A percentile compares a stretch with the other conserved stretches of the same genome.
phyloP scores from a whole-genome alignment of 225 moss, liverwort and hornwort genomes.

The Pleurozium schreberi region DNA sequence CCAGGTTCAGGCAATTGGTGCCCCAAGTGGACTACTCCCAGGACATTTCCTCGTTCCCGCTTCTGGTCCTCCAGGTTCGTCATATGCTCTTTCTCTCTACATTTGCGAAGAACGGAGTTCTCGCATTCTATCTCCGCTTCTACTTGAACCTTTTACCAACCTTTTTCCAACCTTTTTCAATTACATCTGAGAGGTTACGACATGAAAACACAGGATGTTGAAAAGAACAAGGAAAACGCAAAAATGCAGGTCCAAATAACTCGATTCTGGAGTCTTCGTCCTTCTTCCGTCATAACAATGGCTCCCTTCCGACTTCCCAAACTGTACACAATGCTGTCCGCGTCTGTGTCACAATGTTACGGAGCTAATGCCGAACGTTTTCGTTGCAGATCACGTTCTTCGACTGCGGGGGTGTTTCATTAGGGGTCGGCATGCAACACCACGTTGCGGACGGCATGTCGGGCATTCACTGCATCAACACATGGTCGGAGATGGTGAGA shows the following conservation, averaged over 20 bases:
- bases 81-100: background rate
- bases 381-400: constrained; percentile 62
- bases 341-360: background rate
- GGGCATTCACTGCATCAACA: constrained; percentile 90
- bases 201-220: background rate
- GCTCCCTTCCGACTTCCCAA: background rate
- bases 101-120: background rate
- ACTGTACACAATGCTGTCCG: background rate
- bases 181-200: background rate
- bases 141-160: background rate
- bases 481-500: constrained; percentile 65
- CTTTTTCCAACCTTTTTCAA: background rate
- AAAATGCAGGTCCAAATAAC: background rate
- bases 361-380: background rate
- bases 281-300: no score
- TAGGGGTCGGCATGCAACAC: constrained; percentile 98
- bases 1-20: constrained; percentile 60
- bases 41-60: constrained; percentile 61
- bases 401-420: constrained; percentile 65
- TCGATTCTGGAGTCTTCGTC: background rate
- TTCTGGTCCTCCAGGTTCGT: constrained; percentile 80
- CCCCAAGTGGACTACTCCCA: constrained; percentile 55
- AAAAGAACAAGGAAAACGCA: no score
- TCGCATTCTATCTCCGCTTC: background rate
- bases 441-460: constrained; percentile 92